A percentile compares a stretch with the other conserved stretches of the same genome.
Evolutionary conservation across 2,329 filamentous ascomycete species (phyloP).

Genomic region (Pestalotiopsis sp.): DNA sequence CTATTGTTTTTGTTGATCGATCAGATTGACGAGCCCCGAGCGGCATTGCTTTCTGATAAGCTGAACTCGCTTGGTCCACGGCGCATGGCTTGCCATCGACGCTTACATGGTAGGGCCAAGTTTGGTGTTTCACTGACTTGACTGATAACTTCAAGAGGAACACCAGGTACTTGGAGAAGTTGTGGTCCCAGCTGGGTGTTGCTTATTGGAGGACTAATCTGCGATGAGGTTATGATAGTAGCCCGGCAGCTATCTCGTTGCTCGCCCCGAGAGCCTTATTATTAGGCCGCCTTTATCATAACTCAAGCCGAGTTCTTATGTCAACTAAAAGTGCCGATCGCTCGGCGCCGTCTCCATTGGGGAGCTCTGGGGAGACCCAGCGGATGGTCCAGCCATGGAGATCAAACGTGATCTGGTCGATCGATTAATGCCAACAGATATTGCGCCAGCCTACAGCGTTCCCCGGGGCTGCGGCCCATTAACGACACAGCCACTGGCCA

Average conservation of each 20-base stretch:
- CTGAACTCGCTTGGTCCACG: background rate
- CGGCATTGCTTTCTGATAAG: background rate
- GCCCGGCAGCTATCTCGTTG: background rate
- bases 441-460: background rate
- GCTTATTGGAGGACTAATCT: background rate
- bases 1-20: background rate
- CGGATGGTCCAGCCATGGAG: background rate
- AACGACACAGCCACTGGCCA: background rate
- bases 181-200: background rate
- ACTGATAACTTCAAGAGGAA: background rate
- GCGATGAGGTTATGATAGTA: background rate
- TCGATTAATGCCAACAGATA: background rate
- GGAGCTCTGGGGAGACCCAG: background rate
- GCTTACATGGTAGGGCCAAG: background rate
- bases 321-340: background rate
- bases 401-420: constrained; percentile 5
- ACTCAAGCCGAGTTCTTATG: background rate
- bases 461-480: background rate
- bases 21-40: background rate
- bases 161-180: background rate
- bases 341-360: constrained; percentile 2
- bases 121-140: background rate
- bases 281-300: background rate
- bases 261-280: background rate
- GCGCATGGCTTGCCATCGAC: background rate